Evolutionary conservation across 1,139 yeast genomes (phyloP).

Genomic region (Pneumocystis sp.): DNA sequence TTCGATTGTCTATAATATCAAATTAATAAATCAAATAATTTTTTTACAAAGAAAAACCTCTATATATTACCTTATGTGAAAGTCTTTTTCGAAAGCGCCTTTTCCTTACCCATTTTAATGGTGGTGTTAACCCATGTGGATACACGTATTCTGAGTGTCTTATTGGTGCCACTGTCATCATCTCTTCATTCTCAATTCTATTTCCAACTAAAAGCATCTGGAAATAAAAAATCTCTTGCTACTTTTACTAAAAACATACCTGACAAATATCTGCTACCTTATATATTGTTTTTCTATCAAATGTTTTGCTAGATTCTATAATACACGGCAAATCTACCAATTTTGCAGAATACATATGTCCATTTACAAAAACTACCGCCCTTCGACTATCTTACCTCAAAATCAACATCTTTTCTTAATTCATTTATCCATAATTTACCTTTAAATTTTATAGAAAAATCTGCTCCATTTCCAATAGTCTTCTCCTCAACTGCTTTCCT

Average conservation of each 20-base stretch:
- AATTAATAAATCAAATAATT: background rate
- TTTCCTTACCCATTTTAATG: constrained; percentile 43
- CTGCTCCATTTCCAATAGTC: constrained; percentile 48
- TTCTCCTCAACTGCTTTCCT: constrained; percentile 14
- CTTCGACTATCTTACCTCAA: constrained; percentile 64
- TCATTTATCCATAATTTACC: background rate
- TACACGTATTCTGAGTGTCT: constrained; percentile 26
- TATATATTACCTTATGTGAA: constrained; percentile 24
- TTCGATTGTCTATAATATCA: constrained; percentile 29
- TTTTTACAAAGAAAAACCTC: background rate
- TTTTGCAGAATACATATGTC: constrained; percentile 63
- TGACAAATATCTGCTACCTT: constrained; percentile 66
- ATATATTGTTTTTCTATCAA: constrained; percentile 76
- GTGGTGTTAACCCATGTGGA: constrained; percentile 74
- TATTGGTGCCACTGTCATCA: constrained; percentile 31
- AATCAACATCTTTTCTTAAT: background rate
- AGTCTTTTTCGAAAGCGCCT: constrained; percentile 40
- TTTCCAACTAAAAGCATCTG: constrained; percentile 72
- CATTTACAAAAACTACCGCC: constrained; percentile 47
- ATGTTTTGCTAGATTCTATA: constrained; percentile 74
- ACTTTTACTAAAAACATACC: background rate
- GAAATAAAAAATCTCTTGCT: background rate
- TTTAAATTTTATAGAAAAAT: constrained; percentile 37
- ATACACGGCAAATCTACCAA: constrained; percentile 82
- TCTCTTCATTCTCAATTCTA: constrained; percentile 42